phyloP scores from a whole-genome alignment of 331 rosid species.

The Phaseolus coccineus region DNA sequence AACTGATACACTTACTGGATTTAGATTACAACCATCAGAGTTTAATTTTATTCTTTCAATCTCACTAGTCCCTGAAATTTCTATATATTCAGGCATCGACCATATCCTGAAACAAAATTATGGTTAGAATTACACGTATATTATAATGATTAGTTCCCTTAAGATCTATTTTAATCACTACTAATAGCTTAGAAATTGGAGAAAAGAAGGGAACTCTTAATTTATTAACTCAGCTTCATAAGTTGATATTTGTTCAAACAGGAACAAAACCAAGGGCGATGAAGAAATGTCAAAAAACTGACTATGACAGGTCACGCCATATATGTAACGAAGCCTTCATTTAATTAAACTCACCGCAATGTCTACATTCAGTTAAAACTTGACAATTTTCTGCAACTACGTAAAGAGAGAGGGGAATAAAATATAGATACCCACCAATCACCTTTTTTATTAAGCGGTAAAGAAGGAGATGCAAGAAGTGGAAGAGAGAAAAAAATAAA shows the following conservation, averaged over 20 bases:
- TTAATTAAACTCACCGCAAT: not conserved
- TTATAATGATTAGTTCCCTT: conserved; percentile 27
- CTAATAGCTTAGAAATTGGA: conserved; percentile 9
- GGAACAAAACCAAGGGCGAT: conserved; percentile 26
- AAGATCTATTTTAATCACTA: conserved; percentile 27
- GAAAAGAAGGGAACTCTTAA: conserved; percentile 18
- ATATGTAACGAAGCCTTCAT: not conserved
- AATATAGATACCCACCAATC: not conserved
- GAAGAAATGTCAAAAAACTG: conserved; percentile 19
- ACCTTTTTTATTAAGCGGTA: conserved; percentile 6
- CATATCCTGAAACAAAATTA: conserved; percentile 73
- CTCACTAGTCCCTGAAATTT: conserved; percentile 54
- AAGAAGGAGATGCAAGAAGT: conserved; percentile 1
- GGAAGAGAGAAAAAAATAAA: conserved; percentile 21
- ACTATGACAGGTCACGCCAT: conserved; percentile 20
- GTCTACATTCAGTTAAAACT: conserved; percentile 20
- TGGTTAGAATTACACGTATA: conserved; percentile 33
- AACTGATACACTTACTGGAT: conserved; percentile 62
- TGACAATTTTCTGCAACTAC: conserved; percentile 30
- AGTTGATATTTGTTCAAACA: conserved; percentile 16
- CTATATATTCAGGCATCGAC: conserved; percentile 62
- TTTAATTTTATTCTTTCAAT: conserved; percentile 47
- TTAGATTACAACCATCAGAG: conserved; percentile 54
- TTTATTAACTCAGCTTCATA: conserved; percentile 20
- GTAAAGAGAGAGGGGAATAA: not conserved